Evolutionary conservation across 345 rosid species (phyloP).

Genomic region (Luvunga scandens): DNA sequence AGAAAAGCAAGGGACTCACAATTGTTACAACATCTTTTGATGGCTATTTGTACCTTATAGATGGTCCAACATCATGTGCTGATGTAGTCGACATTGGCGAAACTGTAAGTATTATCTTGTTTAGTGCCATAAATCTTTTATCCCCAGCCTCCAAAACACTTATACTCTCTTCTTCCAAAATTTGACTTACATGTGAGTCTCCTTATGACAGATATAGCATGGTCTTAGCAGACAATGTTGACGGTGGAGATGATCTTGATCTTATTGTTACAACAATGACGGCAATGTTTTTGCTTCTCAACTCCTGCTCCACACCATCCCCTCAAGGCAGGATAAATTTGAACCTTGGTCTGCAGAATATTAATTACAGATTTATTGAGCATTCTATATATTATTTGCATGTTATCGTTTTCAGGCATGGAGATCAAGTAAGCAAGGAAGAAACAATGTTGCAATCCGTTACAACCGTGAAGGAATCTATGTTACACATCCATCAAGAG

Average conservation of each 20-base stretch:
- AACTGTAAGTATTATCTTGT: slow-evolving; percentile 60
- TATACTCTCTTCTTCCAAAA: slow-evolving; percentile 1
- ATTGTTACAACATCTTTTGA: slow-evolving; percentile 93
- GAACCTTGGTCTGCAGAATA: slow-evolving; percentile 6
- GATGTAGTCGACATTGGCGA: slow-evolving; percentile 99
- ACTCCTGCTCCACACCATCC: slow-evolving; percentile 96
- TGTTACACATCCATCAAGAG: slow-evolving; percentile 81
- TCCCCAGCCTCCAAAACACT: neutral
- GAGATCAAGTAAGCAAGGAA: slow-evolving; percentile 90
- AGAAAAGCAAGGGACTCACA: slow-evolving; percentile 83
- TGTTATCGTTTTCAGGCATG: slow-evolving; percentile 64
- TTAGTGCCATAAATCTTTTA: slow-evolving; percentile 7
- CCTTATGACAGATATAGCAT: slow-evolving; percentile 72
- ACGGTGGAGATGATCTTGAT: slow-evolving; percentile 99
- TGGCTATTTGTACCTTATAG: slow-evolving; percentile 94
- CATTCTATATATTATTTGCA: slow-evolving; percentile 1
- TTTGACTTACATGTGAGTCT: slow-evolving; percentile 15
- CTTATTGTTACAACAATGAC: slow-evolving; percentile 93
- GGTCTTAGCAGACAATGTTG: slow-evolving; percentile 98
- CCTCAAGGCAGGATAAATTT: slow-evolving; percentile 64
- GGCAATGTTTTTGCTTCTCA: slow-evolving; percentile 98
- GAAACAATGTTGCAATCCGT: slow-evolving; percentile 76
- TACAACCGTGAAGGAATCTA: slow-evolving; percentile 78
- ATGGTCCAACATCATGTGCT: slow-evolving; percentile 95
- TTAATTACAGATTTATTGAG: slow-evolving; percentile 1